phyloP scores from a whole-genome alignment of 2,329 filamentous ascomycete genomes.

The Xylaria sp. region DNA sequence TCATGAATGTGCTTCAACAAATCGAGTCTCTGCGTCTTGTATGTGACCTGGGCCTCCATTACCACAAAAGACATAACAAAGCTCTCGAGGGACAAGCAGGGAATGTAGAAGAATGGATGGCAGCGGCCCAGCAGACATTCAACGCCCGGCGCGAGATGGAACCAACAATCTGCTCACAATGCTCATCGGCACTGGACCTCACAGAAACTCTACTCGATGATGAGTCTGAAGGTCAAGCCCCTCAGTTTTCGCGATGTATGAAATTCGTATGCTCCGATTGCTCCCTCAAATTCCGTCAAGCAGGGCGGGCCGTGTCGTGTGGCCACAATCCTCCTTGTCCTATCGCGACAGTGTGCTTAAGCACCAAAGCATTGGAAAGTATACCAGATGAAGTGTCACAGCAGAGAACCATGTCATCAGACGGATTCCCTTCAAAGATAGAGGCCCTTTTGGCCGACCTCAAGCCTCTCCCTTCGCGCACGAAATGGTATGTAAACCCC shows the following conservation, averaged over 20 bases:
- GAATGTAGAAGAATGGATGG: slow-evolving; percentile 20
- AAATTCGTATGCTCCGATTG: slow-evolving; percentile 40
- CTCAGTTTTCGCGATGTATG: slow-evolving; percentile 40
- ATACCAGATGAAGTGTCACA: not conserved
- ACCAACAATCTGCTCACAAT: slow-evolving; percentile 33
- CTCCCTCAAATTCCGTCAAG: not conserved
- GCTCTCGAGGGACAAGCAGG: not conserved
- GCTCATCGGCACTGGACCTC: slow-evolving; percentile 30
- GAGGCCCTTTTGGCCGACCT: slow-evolving; percentile 40
- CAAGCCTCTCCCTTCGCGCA: slow-evolving; percentile 20
- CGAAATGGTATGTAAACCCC: slow-evolving; percentile 40
- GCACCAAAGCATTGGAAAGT: slow-evolving; percentile 29
- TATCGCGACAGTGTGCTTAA: slow-evolving; percentile 30
- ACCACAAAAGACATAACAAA: slow-evolving; percentile 36
- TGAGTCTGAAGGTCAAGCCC: not conserved
- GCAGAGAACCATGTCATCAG: not conserved
- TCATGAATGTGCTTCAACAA: slow-evolving; percentile 47
- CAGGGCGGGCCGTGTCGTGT: slow-evolving; percentile 13
- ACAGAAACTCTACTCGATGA: slow-evolving; percentile 30
- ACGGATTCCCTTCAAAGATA: slow-evolving; percentile 38
- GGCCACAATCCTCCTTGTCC: slow-evolving; percentile 32
- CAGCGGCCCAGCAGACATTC: slow-evolving; percentile 40
- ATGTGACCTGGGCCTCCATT: slow-evolving; percentile 50
- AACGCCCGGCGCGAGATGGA: slow-evolving; percentile 37
- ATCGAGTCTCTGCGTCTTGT: slow-evolving; percentile 50